Conservation (phyloP, 1,139 yeast genomes). For the Magnusiomyces paraingens region DNA sequence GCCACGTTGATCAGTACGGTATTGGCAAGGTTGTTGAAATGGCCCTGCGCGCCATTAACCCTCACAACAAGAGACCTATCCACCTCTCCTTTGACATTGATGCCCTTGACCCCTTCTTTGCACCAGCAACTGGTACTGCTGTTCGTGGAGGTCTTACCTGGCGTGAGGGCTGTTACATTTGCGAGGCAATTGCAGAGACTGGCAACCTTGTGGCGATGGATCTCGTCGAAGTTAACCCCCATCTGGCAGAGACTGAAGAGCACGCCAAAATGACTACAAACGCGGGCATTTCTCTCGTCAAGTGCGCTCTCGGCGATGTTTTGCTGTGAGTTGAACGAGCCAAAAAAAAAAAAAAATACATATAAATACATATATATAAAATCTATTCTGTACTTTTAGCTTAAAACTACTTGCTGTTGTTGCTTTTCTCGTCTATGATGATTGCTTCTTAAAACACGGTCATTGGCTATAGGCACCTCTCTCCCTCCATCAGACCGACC, state of each 20-base stretch:
- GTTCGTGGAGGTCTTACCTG: conserved; percentile 93
- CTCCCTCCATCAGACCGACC: no score
- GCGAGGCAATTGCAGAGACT: conserved; percentile 86
- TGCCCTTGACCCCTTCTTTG: conserved; percentile 89
- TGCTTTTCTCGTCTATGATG: neutral
- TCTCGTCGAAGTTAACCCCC: conserved; percentile 90
- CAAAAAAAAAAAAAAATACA: neutral
- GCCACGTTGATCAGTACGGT: conserved; percentile 91
- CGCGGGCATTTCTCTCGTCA: conserved; percentile 85
- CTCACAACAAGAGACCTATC: conserved; percentile 66
- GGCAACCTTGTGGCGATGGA: conserved; percentile 84
- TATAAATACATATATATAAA: neutral
- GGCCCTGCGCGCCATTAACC: conserved; percentile 79
- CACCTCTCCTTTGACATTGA: conserved; percentile 95
- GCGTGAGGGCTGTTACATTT: conserved; percentile 88
- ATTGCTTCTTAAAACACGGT: conserved; percentile 19
- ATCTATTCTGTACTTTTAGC: conserved; percentile 22
- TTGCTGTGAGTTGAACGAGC: conserved; percentile 41
- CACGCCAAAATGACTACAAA: conserved; percentile 80
- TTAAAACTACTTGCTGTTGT: neutral
- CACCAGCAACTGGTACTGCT: conserved; percentile 97
- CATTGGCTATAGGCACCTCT: conserved; percentile 33
- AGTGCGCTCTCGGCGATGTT: conserved; percentile 93
- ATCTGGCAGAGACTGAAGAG: conserved; percentile 68
- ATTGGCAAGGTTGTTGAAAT: conserved; percentile 85